phyloP scores from a whole-genome alignment of 2,329 filamentous ascomycete species.

The Aspergillus persii region DNA sequence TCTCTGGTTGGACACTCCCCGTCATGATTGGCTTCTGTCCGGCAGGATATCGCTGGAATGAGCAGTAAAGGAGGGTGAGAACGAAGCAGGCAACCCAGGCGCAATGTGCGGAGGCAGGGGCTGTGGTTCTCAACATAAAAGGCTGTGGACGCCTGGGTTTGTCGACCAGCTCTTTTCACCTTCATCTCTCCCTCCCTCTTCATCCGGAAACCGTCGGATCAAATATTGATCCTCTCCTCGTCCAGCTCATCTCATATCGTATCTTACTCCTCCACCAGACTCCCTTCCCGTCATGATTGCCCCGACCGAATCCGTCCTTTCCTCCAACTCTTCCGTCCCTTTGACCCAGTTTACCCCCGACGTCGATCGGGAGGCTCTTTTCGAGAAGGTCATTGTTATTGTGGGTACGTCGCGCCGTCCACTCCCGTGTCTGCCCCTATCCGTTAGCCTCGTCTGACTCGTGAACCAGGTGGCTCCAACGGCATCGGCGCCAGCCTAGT shows the following conservation, averaged over 20 bases:
- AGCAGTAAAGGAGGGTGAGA: slow-evolving; percentile 2
- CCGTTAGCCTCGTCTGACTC: neutral
- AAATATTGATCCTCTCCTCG: no score
- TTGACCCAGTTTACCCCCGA: slow-evolving; percentile 16
- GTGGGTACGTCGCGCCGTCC: slow-evolving; percentile 12
- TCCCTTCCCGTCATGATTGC: slow-evolving; percentile 15
- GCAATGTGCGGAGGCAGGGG: neutral
- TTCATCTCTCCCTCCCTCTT: neutral
- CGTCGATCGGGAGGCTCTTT: slow-evolving; percentile 13
- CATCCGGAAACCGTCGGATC: no score
- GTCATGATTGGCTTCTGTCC: neutral
- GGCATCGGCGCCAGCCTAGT: slow-evolving; percentile 47
- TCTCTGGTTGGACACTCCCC: neutral
- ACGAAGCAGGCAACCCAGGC: neutral
- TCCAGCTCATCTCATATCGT: no score
- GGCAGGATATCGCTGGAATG: neutral
- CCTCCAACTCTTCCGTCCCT: slow-evolving; percentile 10
- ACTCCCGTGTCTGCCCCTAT: neutral
- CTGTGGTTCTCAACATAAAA: neutral
- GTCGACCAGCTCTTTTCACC: neutral
- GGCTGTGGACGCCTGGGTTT: neutral
- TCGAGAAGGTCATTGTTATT: slow-evolving; percentile 20
- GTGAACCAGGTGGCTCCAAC: slow-evolving; percentile 39
- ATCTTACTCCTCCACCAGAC: neutral
- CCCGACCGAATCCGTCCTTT: slow-evolving; percentile 12